A percentile compares a stretch with the other conserved stretches of the same genome.
phyloP scores from a whole-genome alignment of 2,329 filamentous ascomycete genomes.

The Kalmusia sp. region DNA sequence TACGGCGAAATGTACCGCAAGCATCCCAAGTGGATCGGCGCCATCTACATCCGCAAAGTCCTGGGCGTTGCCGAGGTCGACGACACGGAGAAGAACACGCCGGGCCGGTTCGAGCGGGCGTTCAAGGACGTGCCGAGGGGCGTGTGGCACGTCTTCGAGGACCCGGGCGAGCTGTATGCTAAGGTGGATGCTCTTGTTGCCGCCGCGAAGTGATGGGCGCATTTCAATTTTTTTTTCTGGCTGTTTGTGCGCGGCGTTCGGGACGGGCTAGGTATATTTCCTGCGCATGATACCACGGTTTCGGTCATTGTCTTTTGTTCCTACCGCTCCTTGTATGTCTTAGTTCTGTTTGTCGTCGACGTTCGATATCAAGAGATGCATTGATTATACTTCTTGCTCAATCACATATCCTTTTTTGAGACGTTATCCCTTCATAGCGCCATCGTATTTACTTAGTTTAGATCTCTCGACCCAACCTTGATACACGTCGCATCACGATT shows the following conservation, averaged over 20 bases:
- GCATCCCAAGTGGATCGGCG: constrained; percentile 77
- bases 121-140: constrained; percentile 75
- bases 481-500: too few relatives aligned
- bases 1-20: constrained; percentile 80
- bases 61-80: constrained; percentile 76
- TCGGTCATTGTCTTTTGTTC: too few relatives aligned
- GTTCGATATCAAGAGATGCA: too few relatives aligned
- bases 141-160: constrained; percentile 83
- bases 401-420: too few relatives aligned
- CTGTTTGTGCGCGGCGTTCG: too few relatives aligned
- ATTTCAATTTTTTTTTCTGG: background rate
- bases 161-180: constrained; percentile 69
- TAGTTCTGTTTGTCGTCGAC: too few relatives aligned
- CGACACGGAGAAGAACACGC: constrained; percentile 71
- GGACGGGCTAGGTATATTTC: background rate
- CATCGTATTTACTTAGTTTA: too few relatives aligned
- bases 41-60: constrained; percentile 87
- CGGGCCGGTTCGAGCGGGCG: constrained; percentile 79
- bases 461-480: too few relatives aligned
- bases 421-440: too few relatives aligned
- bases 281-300: constrained; percentile 1
- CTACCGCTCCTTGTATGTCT: too few relatives aligned
- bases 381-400: too few relatives aligned
- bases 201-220: background rate
- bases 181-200: constrained; percentile 41